phyloP scores from a whole-genome alignment of 2,329 filamentous ascomycete species.

The Paracamarosporium sp. region DNA sequence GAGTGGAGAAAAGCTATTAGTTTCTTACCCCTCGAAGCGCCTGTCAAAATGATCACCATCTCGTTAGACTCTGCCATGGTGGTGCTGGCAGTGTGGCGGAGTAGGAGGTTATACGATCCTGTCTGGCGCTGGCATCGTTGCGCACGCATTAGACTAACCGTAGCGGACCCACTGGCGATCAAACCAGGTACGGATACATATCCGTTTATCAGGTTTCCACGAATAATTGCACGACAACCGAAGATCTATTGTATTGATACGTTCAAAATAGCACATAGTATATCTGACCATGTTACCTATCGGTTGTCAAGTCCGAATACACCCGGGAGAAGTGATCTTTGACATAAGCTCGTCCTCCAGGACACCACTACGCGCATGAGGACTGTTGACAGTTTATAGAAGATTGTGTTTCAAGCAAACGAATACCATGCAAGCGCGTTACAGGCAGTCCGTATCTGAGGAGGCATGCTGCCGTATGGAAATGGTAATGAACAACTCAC shows the following conservation, averaged over 20 bases:
- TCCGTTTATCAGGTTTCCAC: neutral
- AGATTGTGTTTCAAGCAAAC: neutral
- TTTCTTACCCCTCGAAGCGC: constrained; percentile 65
- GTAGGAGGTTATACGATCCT: neutral
- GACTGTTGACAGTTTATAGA: neutral
- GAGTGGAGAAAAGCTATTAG: neutral
- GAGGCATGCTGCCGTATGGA: neutral
- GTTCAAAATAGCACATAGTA: neutral
- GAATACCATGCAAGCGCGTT: neutral
- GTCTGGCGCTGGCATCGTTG: neutral
- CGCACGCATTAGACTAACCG: neutral
- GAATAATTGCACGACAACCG: neutral
- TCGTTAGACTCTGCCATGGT: constrained; percentile 17
- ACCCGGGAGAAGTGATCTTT: no score
- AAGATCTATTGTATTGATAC: neutral
- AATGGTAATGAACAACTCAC: neutral
- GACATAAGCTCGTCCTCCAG: no score
- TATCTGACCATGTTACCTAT: no score
- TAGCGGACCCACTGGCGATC: neutral
- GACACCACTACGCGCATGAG: no score
- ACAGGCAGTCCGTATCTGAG: neutral
- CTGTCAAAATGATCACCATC: constrained; percentile 63
- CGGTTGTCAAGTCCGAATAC: no score
- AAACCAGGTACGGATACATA: neutral
- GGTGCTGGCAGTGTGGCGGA: neutral